Base-by-base conservation (phyloP, 2,329 filamentous ascomycete species). In the Stagonosporopsis chrysanthemi region DNA sequence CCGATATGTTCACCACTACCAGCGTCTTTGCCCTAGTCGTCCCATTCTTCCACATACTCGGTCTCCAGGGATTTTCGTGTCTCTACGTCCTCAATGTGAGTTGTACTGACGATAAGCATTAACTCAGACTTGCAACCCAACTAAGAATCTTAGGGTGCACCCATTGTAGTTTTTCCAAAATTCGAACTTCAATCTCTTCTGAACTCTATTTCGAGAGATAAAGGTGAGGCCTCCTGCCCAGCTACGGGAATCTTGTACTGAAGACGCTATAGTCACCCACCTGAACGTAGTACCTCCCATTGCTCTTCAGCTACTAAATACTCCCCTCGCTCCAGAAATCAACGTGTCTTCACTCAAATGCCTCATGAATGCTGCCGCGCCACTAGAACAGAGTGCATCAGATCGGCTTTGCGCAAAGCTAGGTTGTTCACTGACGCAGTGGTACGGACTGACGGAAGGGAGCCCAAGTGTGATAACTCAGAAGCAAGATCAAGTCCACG, bases 351-450 rank as follows among this genome's bases (percentile, higher is more conserved):
- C 61, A 2, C 39, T 64, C 7, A 38, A 49, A 33, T 64, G 63
- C n/a, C 38, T 65, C 22, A 60, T 64, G 52, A 65, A 65, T 33
- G 63, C 63, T 11, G 63, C 63, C 7, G 61, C 63, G 2, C 63
- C 63, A 4, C 35, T 65, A 33, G 51, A 62, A 24, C 43, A 58
- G 28, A 28, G 24, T 3, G 33, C 60, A 4, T 41, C 59, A 9
- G 52, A 2, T 24, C 4, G 3, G 11, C 22, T 41, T 8, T 24
- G 39, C 19, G 15, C 9, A 5, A 11, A 15, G 9, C 9, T 41
- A 14, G 39, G 12, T 11, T 41, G 39, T 15, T 11, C 23, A 2
- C 6, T 41, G 9, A 41, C 23, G 39, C 39, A 41, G 23, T 41
- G 39, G 39, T 41, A 41, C 9, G 39, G 39, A 41, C 15, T 11